Evolutionary conservation across 345 rosid species (phyloP).

Genomic region (Linum tenue): DNA sequence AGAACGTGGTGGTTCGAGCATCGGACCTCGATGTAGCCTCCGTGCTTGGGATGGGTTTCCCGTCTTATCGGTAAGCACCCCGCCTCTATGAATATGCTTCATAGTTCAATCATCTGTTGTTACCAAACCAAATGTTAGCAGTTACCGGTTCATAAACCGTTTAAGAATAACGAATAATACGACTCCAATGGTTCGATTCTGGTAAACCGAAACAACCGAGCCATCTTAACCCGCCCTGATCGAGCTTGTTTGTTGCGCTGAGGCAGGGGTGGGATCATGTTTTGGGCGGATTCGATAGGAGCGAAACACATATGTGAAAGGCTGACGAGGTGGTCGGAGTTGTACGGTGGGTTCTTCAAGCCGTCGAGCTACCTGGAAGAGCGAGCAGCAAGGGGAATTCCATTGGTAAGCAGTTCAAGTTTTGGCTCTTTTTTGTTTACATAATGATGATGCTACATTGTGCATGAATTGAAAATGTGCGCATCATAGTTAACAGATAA

Average conservation of each 20-base stretch:
- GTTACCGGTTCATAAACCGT: too few relatives aligned
- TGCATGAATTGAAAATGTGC: too few relatives aligned
- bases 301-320: slow-evolving; percentile 47
- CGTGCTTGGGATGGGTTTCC: slow-evolving; percentile 97
- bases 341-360: slow-evolving; percentile 58
- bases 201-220: not conserved
- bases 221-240: not conserved
- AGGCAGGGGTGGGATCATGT: slow-evolving; percentile 77
- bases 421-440: not conserved
- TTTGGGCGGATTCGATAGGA: slow-evolving; percentile 81
- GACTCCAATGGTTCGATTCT: not conserved
- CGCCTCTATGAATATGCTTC: too few relatives aligned
- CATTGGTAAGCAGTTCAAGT: slow-evolving; percentile 40
- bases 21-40: slow-evolving; percentile 87
- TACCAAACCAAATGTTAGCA: too few relatives aligned
- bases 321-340: slow-evolving; percentile 62
- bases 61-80: slow-evolving; percentile 94
- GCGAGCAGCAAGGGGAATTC: slow-evolving; percentile 64
- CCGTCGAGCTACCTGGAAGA: slow-evolving; percentile 84
- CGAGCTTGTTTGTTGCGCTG: not conserved
- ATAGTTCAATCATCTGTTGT: too few relatives aligned
- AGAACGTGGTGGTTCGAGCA: slow-evolving; percentile 71
- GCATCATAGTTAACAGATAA: too few relatives aligned
- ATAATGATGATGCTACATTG: not conserved
- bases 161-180: not conserved